phyloP scores from a whole-genome alignment of 108 stramenopile species.

The Nitzschia putrida region DNA sequence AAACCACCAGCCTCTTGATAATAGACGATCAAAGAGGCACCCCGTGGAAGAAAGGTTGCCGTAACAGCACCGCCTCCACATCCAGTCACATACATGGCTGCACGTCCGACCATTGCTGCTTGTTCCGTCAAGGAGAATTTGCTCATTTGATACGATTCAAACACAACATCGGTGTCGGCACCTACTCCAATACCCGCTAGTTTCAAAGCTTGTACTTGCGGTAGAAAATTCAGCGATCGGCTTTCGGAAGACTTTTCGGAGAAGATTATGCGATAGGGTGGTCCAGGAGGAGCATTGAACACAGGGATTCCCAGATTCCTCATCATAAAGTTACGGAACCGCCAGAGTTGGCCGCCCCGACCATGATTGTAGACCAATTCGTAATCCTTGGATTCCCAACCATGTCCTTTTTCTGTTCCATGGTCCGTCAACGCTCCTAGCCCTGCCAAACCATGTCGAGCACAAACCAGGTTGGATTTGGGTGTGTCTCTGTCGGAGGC shows the following conservation, averaged over 20 bases:
- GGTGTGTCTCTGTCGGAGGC: neutral
- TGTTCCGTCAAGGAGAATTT: slow-evolving; percentile 21
- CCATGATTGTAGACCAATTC: slow-evolving; percentile 39
- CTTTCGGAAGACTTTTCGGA: slow-evolving; percentile 40
- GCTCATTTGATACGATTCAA: slow-evolving; percentile 25
- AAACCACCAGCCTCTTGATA: slow-evolving; percentile 42
- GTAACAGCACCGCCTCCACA: slow-evolving; percentile 60
- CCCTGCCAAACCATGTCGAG: slow-evolving; percentile 51
- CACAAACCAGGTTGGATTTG: slow-evolving; percentile 45
- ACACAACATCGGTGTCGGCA: neutral
- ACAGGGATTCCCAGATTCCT: slow-evolving; percentile 34
- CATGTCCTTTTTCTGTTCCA: slow-evolving; percentile 54
- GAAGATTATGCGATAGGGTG: slow-evolving; percentile 50
- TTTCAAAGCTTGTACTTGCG: slow-evolving; percentile 34
- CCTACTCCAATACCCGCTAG: neutral
- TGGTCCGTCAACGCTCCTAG: slow-evolving; percentile 63
- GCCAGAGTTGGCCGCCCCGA: slow-evolving; percentile 33
- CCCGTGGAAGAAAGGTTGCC: slow-evolving; percentile 56
- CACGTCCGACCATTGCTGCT: slow-evolving; percentile 8
- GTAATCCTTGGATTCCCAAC: slow-evolving; percentile 45
- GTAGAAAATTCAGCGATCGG: slow-evolving; percentile 37
- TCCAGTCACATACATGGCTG: slow-evolving; percentile 49
- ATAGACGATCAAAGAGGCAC: slow-evolving; percentile 42
- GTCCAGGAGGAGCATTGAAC: slow-evolving; percentile 3
- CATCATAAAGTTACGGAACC: slow-evolving; percentile 51